phyloP scores from a whole-genome alignment of 768 basidiomycete species.

The Calocybe indica region DNA sequence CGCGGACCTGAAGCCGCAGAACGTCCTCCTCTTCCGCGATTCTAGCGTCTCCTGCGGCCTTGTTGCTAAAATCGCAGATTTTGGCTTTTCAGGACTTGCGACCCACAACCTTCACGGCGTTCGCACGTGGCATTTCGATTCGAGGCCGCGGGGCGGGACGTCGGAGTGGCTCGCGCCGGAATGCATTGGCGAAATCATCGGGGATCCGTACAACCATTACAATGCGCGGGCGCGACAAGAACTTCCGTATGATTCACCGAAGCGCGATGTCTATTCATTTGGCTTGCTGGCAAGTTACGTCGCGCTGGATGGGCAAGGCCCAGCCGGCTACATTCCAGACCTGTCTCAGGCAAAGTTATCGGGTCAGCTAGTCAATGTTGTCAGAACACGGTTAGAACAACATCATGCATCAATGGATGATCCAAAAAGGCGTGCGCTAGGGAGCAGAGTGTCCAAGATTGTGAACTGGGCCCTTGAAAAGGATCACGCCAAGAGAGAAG shows the following conservation, averaged over 20 bases:
- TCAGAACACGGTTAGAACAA: background rate
- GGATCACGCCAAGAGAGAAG: background rate
- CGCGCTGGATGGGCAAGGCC: constrained; percentile 2
- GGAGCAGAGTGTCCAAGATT: background rate
- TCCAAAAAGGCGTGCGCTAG: background rate
- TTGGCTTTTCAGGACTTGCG: constrained; percentile 3
- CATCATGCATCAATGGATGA: background rate
- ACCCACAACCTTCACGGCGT: background rate
- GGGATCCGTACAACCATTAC: too few relatives aligned
- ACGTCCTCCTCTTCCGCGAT: constrained; percentile 3
- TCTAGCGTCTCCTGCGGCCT: background rate
- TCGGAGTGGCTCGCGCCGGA: constrained; percentile 4
- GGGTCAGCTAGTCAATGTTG: background rate
- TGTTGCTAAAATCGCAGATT: constrained; percentile 1
- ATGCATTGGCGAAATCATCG: background rate
- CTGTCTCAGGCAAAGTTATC: background rate
- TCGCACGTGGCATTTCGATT: background rate
- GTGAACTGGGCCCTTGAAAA: background rate
- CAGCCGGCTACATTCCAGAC: background rate
- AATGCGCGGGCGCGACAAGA: background rate
- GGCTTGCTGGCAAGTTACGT: constrained; percentile 1
- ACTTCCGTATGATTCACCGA: background rate
- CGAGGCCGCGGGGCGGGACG: constrained; percentile 1
- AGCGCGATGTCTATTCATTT: constrained; percentile 3
- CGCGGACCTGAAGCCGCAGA: constrained; percentile 3